These are phyloP conservation scores for Suillus variegatus DNA, from an alignment of 768 basidiomycete genomes.

Conservation along the genomic window DNA sequence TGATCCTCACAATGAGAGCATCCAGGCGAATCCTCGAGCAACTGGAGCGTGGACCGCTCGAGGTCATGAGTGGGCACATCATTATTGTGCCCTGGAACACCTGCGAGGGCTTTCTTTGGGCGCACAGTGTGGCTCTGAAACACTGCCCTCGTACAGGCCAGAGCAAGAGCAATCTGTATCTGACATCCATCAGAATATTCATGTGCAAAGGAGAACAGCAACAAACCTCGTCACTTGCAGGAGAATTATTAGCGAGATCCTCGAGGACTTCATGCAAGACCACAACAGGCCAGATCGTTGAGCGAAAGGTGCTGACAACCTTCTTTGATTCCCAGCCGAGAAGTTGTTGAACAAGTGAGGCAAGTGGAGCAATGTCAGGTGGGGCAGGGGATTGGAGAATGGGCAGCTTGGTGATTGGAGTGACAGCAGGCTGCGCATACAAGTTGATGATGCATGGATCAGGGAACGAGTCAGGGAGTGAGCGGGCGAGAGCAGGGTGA, in stretches of 20 bases:
- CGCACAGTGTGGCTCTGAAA: neutral
- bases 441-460: neutral
- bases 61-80: neutral
- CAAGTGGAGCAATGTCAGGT: neutral
- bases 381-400: neutral
- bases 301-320: neutral
- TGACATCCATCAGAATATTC: neutral
- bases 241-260: neutral
- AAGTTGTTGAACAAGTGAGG: neutral
- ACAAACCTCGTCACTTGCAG: neutral
- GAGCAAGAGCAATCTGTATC: neutral
- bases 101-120: neutral
- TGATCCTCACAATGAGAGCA: no score
- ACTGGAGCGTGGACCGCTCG: neutral
- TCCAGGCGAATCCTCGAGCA: neutral
- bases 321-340: neutral
- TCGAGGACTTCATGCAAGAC: conserved; percentile 6
- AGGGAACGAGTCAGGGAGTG: neutral
- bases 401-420: neutral
- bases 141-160: neutral
- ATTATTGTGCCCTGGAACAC: neutral
- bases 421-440: neutral
- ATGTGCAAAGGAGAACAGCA: neutral
- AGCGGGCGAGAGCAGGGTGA: neutral
- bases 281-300: neutral